Conservation (phyloP, 768 basidiomycete species). For the Leccinum subtestaceum region DNA sequence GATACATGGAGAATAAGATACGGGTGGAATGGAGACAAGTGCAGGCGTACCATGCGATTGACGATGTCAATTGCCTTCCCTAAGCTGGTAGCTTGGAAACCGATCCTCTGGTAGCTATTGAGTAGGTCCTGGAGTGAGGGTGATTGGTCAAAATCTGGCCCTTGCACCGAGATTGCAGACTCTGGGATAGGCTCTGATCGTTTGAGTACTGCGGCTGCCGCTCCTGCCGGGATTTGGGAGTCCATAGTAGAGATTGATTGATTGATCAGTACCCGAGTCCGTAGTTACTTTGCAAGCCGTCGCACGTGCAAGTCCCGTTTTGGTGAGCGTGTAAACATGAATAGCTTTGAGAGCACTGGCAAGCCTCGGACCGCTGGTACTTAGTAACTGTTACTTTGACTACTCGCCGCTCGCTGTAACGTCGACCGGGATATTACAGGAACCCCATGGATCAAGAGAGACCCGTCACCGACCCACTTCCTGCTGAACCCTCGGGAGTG, state of each 20-base stretch:
- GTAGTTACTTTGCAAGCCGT: constrained; percentile 3
- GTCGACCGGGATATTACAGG: background rate
- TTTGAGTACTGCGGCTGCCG: constrained; percentile 75
- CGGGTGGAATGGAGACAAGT: background rate
- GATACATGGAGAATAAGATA: background rate
- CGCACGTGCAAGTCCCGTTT: constrained; percentile 26
- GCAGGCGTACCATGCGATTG: constrained; percentile 76
- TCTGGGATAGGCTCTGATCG: constrained; percentile 70
- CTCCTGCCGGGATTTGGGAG: constrained; percentile 46
- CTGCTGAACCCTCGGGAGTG: constrained; percentile 1
- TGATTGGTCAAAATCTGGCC: constrained; percentile 80
- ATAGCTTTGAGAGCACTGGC: background rate
- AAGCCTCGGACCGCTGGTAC: background rate
- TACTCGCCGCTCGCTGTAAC: background rate
- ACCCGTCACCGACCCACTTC: constrained; percentile 4
- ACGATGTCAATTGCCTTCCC: constrained; percentile 87
- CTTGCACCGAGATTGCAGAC: constrained; percentile 68
- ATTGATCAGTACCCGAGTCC: background rate
- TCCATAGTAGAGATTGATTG: constrained; percentile 5
- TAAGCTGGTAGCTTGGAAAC: constrained; percentile 95
- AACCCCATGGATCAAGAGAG: constrained; percentile 20
- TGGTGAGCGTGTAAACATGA: background rate
- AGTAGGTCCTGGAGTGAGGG: constrained; percentile 69
- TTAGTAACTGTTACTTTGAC: background rate
- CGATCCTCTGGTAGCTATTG: constrained; percentile 81